Percentiles rank a stretch among this genome's conserved stretches.
Conservation (phyloP, 345 rosid genomes). For the Rhodamnia rubescens region DNA sequence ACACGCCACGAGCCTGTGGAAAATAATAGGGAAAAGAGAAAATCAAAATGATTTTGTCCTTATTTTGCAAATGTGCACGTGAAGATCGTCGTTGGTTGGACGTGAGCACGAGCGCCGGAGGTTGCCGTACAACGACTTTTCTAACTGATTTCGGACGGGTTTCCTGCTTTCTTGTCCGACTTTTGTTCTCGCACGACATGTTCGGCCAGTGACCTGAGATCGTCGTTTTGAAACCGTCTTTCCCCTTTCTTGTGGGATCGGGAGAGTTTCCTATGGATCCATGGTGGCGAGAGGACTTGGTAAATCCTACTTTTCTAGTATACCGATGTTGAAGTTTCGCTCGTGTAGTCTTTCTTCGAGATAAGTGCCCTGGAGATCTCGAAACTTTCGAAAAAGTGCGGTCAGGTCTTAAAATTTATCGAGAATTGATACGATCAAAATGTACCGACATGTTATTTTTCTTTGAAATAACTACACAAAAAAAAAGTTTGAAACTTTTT, state of each 20-base stretch:
- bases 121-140: neutral
- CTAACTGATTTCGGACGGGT: neutral
- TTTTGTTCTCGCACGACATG: neutral
- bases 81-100: neutral
- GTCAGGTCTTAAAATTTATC: too few relatives aligned
- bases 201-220: neutral
- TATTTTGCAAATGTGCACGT: neutral
- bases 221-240: neutral
- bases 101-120: neutral
- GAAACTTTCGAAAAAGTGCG: fast-evolving
- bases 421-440: too few relatives aligned
- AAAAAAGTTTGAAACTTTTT: too few relatives aligned
- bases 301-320: neutral
- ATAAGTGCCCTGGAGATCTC: fast-evolving
- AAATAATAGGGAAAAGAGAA: neutral
- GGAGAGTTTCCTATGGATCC: neutral
- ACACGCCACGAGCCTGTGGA: neutral
- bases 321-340: neutral
- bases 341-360: fast-evolving
- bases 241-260: neutral
- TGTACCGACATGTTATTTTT: too few relatives aligned
- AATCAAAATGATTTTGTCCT: neutral
- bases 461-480: too few relatives aligned
- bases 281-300: too few relatives aligned
- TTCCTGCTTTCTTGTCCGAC: neutral